phyloP scores from a whole-genome alignment of 352 stramenopile species.

The Phytophthora rubi region DNA sequence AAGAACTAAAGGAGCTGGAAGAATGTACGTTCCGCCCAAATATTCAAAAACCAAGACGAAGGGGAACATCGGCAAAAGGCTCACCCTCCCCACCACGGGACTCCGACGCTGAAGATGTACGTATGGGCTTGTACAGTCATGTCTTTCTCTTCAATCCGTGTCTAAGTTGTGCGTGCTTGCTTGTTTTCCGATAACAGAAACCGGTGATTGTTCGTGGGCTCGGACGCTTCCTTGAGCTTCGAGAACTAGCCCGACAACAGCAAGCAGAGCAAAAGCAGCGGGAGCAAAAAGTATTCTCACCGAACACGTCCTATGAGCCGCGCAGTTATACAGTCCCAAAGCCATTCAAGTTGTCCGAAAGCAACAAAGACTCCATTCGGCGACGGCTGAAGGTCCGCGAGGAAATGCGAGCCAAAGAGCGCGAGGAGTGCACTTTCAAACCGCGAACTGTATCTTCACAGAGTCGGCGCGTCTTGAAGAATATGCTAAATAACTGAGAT shows the following conservation, averaged over 20 bases:
- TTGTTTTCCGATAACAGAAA: constrained; percentile 23
- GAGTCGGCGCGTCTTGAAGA: constrained; percentile 57
- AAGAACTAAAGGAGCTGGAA: constrained; percentile 68
- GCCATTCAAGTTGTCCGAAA: constrained; percentile 74
- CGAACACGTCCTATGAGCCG: constrained; percentile 61
- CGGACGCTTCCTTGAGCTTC: constrained; percentile 76
- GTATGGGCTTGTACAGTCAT: not conserved
- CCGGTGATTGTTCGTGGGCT: constrained; percentile 83
- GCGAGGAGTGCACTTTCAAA: constrained; percentile 65
- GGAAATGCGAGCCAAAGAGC: constrained; percentile 61
- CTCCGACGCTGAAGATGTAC: constrained; percentile 20
- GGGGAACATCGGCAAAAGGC: constrained; percentile 20
- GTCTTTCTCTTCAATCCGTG: not conserved
- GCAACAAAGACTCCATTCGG: constrained; percentile 61
- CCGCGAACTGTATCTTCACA: constrained; percentile 64
- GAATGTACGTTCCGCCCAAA: constrained; percentile 89
- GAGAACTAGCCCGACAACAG: constrained; percentile 72
- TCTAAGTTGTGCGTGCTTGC: not conserved
- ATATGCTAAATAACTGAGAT: constrained; percentile 48
- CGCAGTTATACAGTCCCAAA: constrained; percentile 80
- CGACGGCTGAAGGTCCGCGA: constrained; percentile 50
- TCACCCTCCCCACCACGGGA: constrained; percentile 26
- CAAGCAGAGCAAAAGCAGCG: constrained; percentile 67
- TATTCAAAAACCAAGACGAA: constrained; percentile 31
- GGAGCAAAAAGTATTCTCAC: constrained; percentile 68